These are phyloP conservation scores for Marasmius fiardii DNA, from an alignment of 1,284 basidiomycete species.

Conservation along the genomic window DNA sequence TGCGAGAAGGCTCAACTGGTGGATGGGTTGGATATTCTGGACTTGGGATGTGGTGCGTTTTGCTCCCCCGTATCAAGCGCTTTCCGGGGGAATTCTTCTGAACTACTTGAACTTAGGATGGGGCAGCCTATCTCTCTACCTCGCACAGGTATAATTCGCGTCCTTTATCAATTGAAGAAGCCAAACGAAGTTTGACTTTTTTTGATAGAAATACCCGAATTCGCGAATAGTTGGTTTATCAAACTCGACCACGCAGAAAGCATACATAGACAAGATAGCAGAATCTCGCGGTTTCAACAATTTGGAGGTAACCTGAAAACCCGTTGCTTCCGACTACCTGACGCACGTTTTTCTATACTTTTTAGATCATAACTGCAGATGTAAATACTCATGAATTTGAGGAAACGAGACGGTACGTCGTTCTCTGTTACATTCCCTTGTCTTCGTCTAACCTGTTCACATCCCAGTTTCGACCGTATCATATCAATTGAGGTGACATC, in stretches of 20 bases:
- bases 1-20: constrained; percentile 63
- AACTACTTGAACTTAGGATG: constrained; percentile 41
- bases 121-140: constrained; percentile 70
- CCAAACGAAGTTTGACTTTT: constrained; percentile 10
- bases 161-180: too few relatives aligned
- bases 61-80: background rate
- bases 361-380: constrained; percentile 71
- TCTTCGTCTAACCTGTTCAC: background rate
- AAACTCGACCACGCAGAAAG: constrained; percentile 73
- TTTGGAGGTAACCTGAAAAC: constrained; percentile 38
- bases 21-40: constrained; percentile 68
- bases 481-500: constrained; percentile 61
- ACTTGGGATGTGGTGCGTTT: constrained; percentile 65
- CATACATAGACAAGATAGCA: constrained; percentile 59
- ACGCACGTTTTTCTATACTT: background rate
- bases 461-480: constrained; percentile 66
- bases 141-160: constrained; percentile 66
- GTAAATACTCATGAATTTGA: constrained; percentile 67
- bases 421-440: constrained; percentile 1
- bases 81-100: background rate
- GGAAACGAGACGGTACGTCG: constrained; percentile 41
- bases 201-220: constrained; percentile 62
- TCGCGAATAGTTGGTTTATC: constrained; percentile 65
- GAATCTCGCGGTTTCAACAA: constrained; percentile 55
- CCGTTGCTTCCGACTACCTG: background rate